Evolutionary conservation across 2,329 filamentous ascomycete genomes (phyloP).

Genomic region (Neurospora sp.): DNA sequence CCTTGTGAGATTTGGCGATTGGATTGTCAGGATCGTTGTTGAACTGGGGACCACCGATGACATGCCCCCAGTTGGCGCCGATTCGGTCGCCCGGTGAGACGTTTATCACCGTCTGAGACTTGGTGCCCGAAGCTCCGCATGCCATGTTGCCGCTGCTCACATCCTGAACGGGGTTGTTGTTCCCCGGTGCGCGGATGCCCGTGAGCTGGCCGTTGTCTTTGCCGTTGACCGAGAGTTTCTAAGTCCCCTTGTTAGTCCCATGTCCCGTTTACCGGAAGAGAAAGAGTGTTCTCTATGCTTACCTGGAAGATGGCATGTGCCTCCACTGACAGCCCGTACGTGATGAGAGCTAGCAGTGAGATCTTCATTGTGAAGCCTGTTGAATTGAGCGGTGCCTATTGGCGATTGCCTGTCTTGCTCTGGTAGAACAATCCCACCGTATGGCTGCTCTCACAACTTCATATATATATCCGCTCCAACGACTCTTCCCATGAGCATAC

Average conservation of each 20-base stretch:
- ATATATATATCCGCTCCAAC: constrained; percentile 3
- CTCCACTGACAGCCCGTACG: constrained; percentile 27
- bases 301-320: constrained; percentile 35
- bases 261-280: neutral
- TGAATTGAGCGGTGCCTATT: neutral
- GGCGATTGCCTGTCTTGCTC: neutral
- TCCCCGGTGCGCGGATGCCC: constrained; percentile 37
- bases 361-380: constrained; percentile 26
- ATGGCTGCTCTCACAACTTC: neutral
- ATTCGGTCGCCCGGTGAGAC: constrained; percentile 42
- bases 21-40: no score
- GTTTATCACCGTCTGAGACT: constrained; percentile 33
- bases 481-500: neutral
- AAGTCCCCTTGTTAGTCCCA: neutral
- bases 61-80: constrained; percentile 42
- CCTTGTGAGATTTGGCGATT: constrained; percentile 43
- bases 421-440: neutral
- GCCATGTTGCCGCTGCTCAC: constrained; percentile 38
- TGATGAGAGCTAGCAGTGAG: constrained; percentile 24
- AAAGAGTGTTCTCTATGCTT: constrained; percentile 4
- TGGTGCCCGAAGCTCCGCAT: constrained; percentile 36
- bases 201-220: constrained; percentile 32
- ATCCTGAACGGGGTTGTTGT: constrained; percentile 44
- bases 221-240: constrained; percentile 38
- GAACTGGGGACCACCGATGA: constrained; percentile 43